Evolutionary conservation across 2,329 filamentous ascomycete genomes (phyloP), one percentile per base, ranked within the genome.

Genomic region (Penicillium sp.): DNA sequence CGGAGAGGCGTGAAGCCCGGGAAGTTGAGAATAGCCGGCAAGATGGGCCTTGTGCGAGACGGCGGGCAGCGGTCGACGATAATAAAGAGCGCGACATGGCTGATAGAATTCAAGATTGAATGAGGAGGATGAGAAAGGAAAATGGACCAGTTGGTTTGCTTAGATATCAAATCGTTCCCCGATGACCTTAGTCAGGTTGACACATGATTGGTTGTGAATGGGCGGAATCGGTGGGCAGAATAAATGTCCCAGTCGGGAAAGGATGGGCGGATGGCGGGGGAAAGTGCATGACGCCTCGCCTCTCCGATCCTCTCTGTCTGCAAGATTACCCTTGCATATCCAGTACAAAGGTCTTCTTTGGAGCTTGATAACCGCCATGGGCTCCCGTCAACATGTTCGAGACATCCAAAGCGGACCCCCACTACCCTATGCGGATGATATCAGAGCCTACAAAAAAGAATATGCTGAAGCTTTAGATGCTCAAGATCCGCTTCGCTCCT

Each of bases 401-500:
- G 62, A 66, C 42, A 63, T 70, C 52, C 66, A 65, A 49, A 58
- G 52, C 42, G 65, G 58, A 14, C 63, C 63, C 52, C 71, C 64
- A 49, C 68, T 68, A 61, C 63, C 57, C 43, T 67, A 68, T 56
- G 50, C 55, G 29, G 67, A 67, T 61, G 70, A 72, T 66, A 67
- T 67, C 56, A 64, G 67, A 55, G 68, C 69, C 22, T 68, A 73
- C 47, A 69, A 60, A 13, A 67, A 62, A 38, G 69, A 70, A 55
- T 76, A 79, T 58, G 78, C 79, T 27, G 62, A 72, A 51, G 71
- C 74, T 24, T 77, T 89, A 5, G 88, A 91, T 70, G 72, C 75
- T 0, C 77, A 84, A 62, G 87, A 91, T 66, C 73, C 79, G n/a
- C 71, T 91, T 38, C 73, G 75, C 14, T 75, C 79, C 53, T 81